phyloP scores from a whole-genome alignment of 1,284 basidiomycete species.

The Tremellales sp. region DNA sequence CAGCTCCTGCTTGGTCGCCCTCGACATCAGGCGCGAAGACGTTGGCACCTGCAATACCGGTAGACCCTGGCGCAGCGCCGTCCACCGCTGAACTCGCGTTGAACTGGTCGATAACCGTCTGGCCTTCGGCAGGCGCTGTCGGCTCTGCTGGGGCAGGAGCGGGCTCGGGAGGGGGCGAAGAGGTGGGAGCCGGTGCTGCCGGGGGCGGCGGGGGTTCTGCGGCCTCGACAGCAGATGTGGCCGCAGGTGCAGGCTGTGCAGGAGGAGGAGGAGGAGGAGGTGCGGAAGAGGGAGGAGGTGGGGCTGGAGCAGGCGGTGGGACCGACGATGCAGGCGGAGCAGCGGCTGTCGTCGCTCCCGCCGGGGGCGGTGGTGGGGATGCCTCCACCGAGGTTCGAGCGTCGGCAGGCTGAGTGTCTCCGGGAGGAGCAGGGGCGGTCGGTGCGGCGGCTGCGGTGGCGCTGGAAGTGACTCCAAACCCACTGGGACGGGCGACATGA shows the following conservation, averaged over 20 bases:
- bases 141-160: not conserved
- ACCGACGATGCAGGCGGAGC: not conserved
- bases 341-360: not conserved
- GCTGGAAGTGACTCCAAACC: no score
- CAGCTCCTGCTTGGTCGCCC: no score
- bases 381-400: no score
- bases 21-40: not conserved
- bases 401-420: no score
- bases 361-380: not conserved
- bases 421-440: no score
- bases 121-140: not conserved
- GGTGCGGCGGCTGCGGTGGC: no score
- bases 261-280: not conserved
- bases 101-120: no score
- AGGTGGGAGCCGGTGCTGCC: not conserved
- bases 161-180: not conserved
- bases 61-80: no score
- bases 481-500: no score
- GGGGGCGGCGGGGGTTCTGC: not conserved
- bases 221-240: no score
- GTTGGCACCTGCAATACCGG: no score
- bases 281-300: not conserved
- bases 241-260: not conserved
- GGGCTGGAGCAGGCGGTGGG: slow-evolving; percentile 2
- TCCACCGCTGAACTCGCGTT: no score